Conservation (phyloP, 78 protist species). For the Pelomyxa schiedti region DNA sequence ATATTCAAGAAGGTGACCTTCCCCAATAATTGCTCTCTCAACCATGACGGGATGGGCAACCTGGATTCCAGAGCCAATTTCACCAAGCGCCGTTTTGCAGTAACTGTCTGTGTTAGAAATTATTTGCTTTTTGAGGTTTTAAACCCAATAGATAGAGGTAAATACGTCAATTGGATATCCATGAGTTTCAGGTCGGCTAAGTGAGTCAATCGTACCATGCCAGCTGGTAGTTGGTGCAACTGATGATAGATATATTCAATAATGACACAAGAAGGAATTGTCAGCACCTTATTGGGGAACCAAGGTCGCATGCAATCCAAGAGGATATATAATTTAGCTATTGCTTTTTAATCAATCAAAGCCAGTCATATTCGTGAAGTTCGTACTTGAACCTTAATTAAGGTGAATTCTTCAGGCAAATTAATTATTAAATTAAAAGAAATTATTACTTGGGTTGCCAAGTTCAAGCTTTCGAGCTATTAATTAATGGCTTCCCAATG, state of each 20-base stretch:
- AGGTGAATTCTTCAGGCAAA: conserved; percentile 36
- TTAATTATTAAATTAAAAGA: too few species aligned
- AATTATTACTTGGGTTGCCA: too few species aligned
- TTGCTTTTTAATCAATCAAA: too few species aligned
- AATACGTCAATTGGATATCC: conserved; percentile 40
- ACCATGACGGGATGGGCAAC: conserved; percentile 30
- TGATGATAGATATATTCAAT: conserved; percentile 8
- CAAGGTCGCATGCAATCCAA: conserved; percentile 48
- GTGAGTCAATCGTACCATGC: conserved; percentile 42
- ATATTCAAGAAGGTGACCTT: conserved; percentile 46
- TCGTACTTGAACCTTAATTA: too few species aligned
- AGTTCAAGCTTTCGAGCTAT: conserved; percentile 27
- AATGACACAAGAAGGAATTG: too few species aligned
- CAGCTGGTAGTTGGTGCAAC: conserved; percentile 23
- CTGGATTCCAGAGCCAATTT: conserved; percentile 43
- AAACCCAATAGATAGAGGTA: conserved; percentile 34
- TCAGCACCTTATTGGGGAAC: conserved; percentile 28
- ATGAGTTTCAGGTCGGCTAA: conserved; percentile 26
- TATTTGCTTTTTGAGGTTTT: neutral
- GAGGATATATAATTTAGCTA: too few species aligned
- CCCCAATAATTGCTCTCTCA: conserved; percentile 33
- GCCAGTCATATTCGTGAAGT: too few species aligned
- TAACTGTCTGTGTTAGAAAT: neutral
- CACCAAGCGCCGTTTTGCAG: conserved; percentile 24
- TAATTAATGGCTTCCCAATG: conserved; percentile 8